Conservation (phyloP, 148 eudicot species). For the Camellia sinensis region DNA sequence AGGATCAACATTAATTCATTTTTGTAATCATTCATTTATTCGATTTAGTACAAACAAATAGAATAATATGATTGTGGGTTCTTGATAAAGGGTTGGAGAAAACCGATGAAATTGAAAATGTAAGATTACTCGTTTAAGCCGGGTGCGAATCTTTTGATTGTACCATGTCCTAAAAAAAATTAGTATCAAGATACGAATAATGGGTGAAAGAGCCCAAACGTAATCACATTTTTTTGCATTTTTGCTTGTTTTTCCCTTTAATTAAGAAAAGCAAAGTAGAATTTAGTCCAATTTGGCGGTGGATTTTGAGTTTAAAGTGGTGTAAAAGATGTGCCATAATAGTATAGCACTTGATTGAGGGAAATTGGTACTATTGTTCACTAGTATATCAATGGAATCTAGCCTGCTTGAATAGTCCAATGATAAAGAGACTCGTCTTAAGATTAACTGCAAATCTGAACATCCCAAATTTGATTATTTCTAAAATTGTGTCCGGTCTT, state of each 20-base stretch:
- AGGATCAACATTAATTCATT: no score
- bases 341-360: background rate
- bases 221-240: background rate
- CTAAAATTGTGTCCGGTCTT: no score
- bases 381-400: no score
- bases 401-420: no score
- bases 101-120: background rate
- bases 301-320: no score
- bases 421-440: no score
- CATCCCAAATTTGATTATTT: no score
- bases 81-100: background rate
- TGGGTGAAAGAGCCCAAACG: background rate
- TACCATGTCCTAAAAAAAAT: no score
- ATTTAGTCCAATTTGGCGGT: background rate
- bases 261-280: conserved; percentile 7
- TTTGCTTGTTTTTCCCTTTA: background rate
- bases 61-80: background rate
- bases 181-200: no score
- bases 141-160: background rate
- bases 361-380: background rate
- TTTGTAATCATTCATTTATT: background rate
- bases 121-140: background rate
- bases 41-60: background rate
- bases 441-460: no score
- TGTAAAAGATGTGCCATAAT: no score